Base-by-base conservation (phyloP, 352 stramenopile species). In the Thalassiosira exigua region DNA sequence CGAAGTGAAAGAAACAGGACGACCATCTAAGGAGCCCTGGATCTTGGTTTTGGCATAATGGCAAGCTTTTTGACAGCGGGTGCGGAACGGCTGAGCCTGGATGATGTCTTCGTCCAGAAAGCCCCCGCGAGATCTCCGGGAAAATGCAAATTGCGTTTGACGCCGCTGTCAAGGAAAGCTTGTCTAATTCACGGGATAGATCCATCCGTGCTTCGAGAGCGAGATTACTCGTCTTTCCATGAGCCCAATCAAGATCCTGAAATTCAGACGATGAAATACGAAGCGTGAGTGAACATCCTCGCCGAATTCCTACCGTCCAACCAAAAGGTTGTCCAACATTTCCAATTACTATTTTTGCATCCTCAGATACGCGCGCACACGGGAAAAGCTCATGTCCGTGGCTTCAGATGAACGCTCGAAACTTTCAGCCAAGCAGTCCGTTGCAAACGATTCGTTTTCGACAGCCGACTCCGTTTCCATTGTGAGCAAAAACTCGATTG, bases 111-210 rank as follows among this genome's bases (percentile, higher is more conserved):
- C 50, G 60, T 19, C 11, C 44, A 48, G 27, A 80, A 48, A 22
- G 41, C 60, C 7, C 12, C 57, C 29, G 12, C 9, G 26, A 50
- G 17, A 21, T 33, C 65, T 22, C 0, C 51, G n/a, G 22, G 1
- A 42, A 54, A 62, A 52, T 42, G 30, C 22, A 59, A 41, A 58
- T 39, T 76, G 27, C 19, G 39, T 3, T 14, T 80, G 4, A 80
- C 71, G 41, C 71, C 61, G 7, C 30, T 74, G 1, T 74, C 53
- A 2, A 69, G 56, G 12, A 74, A 68, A 32, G 73, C 73, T 9
- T 77, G 65, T 53, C 59, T 73, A 12, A 71, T 71, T 4, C 73
- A 82, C 39, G 73, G 73, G 0, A 82, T 82, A 30, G 59, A 82
- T 54, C 73, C 73, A 4, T 48, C n/a, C 24, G 50, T 54, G 7